Conservation (phyloP, 1,139 yeast genomes). For the Scheffersomyces stambukii region DNA sequence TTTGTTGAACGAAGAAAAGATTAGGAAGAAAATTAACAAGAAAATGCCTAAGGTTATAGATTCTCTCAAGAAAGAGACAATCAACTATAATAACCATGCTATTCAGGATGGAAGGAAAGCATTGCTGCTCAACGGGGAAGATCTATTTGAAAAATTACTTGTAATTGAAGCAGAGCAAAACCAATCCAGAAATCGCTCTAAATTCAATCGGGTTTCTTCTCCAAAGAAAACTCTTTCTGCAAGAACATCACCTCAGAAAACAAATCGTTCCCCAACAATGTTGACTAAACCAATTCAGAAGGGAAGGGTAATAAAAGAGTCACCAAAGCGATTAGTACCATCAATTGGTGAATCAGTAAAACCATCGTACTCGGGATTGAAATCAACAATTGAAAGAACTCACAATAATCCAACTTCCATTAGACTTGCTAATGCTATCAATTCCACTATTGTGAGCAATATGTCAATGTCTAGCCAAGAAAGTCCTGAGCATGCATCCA, state of each 20-base stretch:
- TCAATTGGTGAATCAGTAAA: too few relatives aligned
- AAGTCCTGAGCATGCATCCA: constrained; percentile 16
- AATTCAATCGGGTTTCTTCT: too few relatives aligned
- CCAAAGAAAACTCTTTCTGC: constrained; percentile 4
- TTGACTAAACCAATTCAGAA: too few relatives aligned
- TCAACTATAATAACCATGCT: constrained; percentile 39
- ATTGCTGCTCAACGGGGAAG: constrained; percentile 43
- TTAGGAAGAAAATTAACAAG: constrained; percentile 62
- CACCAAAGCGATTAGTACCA: constrained; percentile 5
- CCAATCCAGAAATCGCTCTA: too few relatives aligned
- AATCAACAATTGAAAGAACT: constrained; percentile 5
- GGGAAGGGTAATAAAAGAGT: constrained; percentile 3
- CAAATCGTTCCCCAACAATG: too few relatives aligned
- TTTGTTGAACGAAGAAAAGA: constrained; percentile 72
- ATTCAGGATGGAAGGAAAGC: constrained; percentile 29
- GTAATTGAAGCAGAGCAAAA: constrained; percentile 38
- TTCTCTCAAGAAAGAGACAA: constrained; percentile 46
- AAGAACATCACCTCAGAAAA: constrained; percentile 12
- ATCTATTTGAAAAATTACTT: constrained; percentile 40
- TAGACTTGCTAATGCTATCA: constrained; percentile 17
- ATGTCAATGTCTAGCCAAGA: constrained; percentile 10
- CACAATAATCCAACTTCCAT: constrained; percentile 14
- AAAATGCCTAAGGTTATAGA: constrained; percentile 62
- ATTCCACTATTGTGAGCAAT: constrained; percentile 8
- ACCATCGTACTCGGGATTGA: too few relatives aligned